phyloP scores from a whole-genome alignment of 192 early-diverging fungal species.

The Chytriomyces confervae region DNA sequence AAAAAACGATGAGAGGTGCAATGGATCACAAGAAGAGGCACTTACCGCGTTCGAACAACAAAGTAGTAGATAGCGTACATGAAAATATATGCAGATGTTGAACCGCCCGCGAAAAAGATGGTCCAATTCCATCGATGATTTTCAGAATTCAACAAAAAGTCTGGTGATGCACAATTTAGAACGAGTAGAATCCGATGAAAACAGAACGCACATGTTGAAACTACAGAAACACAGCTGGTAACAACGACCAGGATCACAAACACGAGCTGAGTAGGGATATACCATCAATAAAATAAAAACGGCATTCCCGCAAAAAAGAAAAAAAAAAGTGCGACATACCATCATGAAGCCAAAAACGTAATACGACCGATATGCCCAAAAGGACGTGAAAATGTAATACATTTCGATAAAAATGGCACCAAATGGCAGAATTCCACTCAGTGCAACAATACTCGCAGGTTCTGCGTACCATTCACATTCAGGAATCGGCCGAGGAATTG shows the following conservation, averaged over 20 bases:
- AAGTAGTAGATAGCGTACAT: slow-evolving; percentile 90
- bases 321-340: slow-evolving; percentile 37
- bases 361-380: slow-evolving; percentile 90
- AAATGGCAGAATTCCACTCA: slow-evolving; percentile 87
- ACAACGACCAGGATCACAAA: slow-evolving; percentile 85
- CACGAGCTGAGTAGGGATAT: slow-evolving; percentile 56
- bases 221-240: slow-evolving; percentile 82
- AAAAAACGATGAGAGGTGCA: not conserved
- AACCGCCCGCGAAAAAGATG: slow-evolving; percentile 84
- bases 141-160: slow-evolving; percentile 88
- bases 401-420: slow-evolving; percentile 95
- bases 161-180: slow-evolving; percentile 23
- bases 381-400: slow-evolving; percentile 94
- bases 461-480: slow-evolving; percentile 80
- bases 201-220: slow-evolving; percentile 72
- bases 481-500: slow-evolving; percentile 92
- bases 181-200: not conserved
- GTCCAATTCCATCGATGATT: slow-evolving; percentile 92
- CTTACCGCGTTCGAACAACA: slow-evolving; percentile 73
- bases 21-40: not conserved
- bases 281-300: slow-evolving; percentile 5
- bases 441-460: slow-evolving; percentile 71
- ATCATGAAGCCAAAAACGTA: slow-evolving; percentile 94
- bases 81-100: slow-evolving; percentile 86
- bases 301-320: not conserved